Evolutionary conservation across 1,284 basidiomycete genomes (phyloP), one percentile per base, ranked within the genome.

Genomic region (Ustilago bromivora): DNA sequence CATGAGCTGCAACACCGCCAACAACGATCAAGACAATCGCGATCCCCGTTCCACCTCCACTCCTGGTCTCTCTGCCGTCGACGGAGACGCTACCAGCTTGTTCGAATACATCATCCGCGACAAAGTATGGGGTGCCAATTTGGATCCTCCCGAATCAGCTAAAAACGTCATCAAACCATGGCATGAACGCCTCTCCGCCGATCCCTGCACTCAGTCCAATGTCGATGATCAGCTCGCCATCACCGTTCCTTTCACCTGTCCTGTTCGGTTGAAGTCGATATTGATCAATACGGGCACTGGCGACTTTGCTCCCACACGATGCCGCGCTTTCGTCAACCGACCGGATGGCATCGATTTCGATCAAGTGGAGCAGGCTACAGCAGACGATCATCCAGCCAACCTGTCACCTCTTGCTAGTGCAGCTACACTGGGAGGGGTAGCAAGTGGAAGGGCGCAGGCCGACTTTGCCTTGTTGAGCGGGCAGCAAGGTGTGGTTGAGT

Each of bases 201-300:
- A 72, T 0, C 66, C 60, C n/a, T 83, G 57, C 41, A 74, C 77
- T 5, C 82, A 85, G 66, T 84, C 82, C 61, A 80, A 80, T 47
- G 83, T 83, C 36, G 84, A 85, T 57, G 84, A 84, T 63, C 81
- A 83, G 73, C 80, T 85, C 55, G 82, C 83, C 61, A 77, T 85
- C 71, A 84, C 76, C 31, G 72, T 85, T 4, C 84, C 84, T 12
- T 85, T 85, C 60, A 81, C 79, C 15, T 77, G 72, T 35, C 82
- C 81, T 0, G 83, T 84, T n/a, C 61, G 81, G 7, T 62, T 85
- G 46, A 83, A 83, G 35, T 80, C 76, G 3, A 83, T 85, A 49
- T 67, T 85, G 19, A 66, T 85, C 38, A 80, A 84, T 56, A 69
- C 79, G 0, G 82, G 83, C 28, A 76, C 72, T 2, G 82, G 84